These are phyloP conservation scores for Haplosporangium sp. DNA, from an alignment of 371 early-diverging fungal genomes.

Conservation along the genomic window DNA sequence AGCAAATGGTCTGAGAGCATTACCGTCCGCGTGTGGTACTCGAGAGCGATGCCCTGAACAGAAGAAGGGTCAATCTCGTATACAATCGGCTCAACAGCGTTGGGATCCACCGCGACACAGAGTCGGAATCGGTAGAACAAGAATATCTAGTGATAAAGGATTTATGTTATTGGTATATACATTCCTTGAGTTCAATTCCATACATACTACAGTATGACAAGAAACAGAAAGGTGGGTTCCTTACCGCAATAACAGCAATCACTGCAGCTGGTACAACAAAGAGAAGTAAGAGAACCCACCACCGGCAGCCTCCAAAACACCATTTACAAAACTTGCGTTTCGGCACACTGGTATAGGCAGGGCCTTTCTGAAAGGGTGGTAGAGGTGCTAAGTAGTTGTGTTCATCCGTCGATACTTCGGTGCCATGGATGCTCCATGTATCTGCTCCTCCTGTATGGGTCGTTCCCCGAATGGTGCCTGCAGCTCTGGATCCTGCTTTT, in stretches of 20 bases:
- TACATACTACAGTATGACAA: background rate
- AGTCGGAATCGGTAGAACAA: slow-evolving; percentile 19
- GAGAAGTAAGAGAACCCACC: slow-evolving; percentile 45
- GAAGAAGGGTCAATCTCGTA: slow-evolving; percentile 37
- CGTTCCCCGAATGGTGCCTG: slow-evolving; percentile 14
- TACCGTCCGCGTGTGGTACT: slow-evolving; percentile 44
- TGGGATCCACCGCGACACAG: slow-evolving; percentile 32
- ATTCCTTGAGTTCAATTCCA: background rate
- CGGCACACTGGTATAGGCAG: slow-evolving; percentile 40
- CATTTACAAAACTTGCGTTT: slow-evolving; percentile 40
- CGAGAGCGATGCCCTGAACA: slow-evolving; percentile 21
- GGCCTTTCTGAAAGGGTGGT: slow-evolving; percentile 51
- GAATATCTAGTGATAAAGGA: slow-evolving; percentile 12
- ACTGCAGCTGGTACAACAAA: slow-evolving; percentile 21
- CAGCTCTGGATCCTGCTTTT: slow-evolving; percentile 36
- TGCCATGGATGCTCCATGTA: slow-evolving; percentile 23
- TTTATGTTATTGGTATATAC: background rate
- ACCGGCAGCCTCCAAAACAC: slow-evolving; percentile 47
- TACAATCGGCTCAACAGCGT: slow-evolving; percentile 17
- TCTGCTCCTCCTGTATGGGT: slow-evolving; percentile 14
- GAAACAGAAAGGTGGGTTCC: background rate
- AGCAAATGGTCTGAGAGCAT: background rate
- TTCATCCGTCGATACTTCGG: slow-evolving; percentile 23
- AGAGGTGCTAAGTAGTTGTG: slow-evolving; percentile 50
- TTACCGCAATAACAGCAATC: slow-evolving; percentile 24